Conservation (phyloP, 352 stramenopile species). For the Pythium aristosporum region DNA sequence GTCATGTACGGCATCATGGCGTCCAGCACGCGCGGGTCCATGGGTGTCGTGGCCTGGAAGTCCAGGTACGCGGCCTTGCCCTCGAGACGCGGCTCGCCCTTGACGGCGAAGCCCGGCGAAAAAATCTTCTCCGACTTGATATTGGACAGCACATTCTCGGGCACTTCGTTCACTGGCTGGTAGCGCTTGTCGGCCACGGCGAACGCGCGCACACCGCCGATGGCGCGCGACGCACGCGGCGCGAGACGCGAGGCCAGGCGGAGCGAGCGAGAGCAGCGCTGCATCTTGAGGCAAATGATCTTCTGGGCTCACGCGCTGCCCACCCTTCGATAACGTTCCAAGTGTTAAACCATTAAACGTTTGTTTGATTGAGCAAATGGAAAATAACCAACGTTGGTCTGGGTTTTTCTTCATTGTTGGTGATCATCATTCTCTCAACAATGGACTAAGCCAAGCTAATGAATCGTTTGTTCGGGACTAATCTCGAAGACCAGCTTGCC, state of each 20-base stretch:
- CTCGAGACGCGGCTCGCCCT: constrained; percentile 60
- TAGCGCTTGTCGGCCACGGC: constrained; percentile 79
- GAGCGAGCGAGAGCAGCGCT: constrained; percentile 6
- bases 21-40: constrained; percentile 98
- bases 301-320: background rate
- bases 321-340: constrained; percentile 24
- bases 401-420: background rate
- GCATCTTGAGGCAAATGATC: constrained; percentile 13
- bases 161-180: constrained; percentile 76
- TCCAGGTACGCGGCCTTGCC: constrained; percentile 93
- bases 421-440: background rate
- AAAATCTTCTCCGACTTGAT: constrained; percentile 76
- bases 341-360: constrained; percentile 30
- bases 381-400: constrained; percentile 17
- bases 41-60: constrained; percentile 96
- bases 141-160: constrained; percentile 85
- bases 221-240: constrained; percentile 9
- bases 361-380: background rate
- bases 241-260: constrained; percentile 10
- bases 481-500: constrained; percentile 82
- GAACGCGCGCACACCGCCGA: constrained; percentile 21
- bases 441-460: constrained; percentile 8
- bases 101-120: constrained; percentile 79
- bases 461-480: background rate
- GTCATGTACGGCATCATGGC: constrained; percentile 98